Evolutionary conservation across 345 rosid genomes (phyloP), one percentile per base, ranked within the genome.

Genomic region (Pistacia atlantica): DNA sequence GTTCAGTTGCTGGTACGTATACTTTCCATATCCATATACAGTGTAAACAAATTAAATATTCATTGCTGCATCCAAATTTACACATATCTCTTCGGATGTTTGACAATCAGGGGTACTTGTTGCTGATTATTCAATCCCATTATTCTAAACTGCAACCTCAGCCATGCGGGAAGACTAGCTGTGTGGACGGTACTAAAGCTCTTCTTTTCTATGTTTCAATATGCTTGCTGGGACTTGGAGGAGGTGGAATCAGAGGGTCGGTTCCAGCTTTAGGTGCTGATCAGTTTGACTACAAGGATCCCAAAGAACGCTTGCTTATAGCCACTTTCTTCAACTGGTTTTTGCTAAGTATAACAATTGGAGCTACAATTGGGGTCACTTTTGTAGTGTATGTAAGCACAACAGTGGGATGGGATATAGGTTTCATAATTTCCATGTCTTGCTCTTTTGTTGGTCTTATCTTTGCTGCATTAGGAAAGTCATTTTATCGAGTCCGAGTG

Each of bases 241-340:
- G 79, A 22, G 84, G 84, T 31, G 82, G 82, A 10, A 71, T 82
- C 69, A 65, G 82, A 63, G 82, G 81, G 54, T 70, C 79, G 1
- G 59, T 78, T 37, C 84, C 84, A 8, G 76, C 81, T 0, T 76
- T 78, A 17, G 84, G 84, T 4, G 81, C 81, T 18, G 84, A 82
- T 57, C 81, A 78, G 42, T 78, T 75, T 61, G 71, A 78, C 74
- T 71, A 58, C 72, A 61, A 67, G 72, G 77, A 71, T 59, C 77
- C 77, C 0, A 54, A 65, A 18, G 84, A 82, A 42, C 68, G 63
- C 51, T 74, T 75, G 73, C 20, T 65, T 48, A 60, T 82, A 6
- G 84, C 84, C 59, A 78, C 71, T 65, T 82, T 78, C 77, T 82
- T 82, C 79, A 82, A 82, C 70, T 82, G 84, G 81, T 71, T 78